Evolutionary conservation across 2,329 filamentous ascomycete species (phyloP), one percentile per base, ranked within the genome.

Genomic region (Cladosporium velox): DNA sequence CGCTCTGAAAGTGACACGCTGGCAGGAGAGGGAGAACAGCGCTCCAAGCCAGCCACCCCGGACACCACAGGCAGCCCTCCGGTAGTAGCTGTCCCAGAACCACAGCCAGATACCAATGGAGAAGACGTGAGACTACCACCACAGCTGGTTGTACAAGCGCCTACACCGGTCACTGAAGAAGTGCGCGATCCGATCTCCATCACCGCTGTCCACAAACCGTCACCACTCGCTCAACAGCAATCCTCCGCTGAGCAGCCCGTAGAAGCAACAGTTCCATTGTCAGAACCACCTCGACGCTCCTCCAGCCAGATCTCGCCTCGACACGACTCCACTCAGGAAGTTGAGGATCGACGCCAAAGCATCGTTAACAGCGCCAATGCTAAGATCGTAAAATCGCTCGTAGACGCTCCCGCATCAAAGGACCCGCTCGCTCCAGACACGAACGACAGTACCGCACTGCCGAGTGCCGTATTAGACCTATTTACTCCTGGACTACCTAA

Each of bases 351-450:
- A 65, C 73, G 74, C 65, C 79, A 80, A 70, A 80, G 78, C 32
- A 71, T 80, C 60, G 75, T 79, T 58, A 72, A 72, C 65, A 72
- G 72, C 70, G 72, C 79, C 69, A 78, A 81, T 79, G 77, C 77
- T 35, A 74, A 72, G 65, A 71, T 79, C 62, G 86, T 86, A 72
- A 83, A 80, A 68, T 84, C 84, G 12, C 79, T 88, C 58, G 81
- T 88, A 68, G 80, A 84, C 70, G 75, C 81, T 59, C 78, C 79
- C 32, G 74, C 80, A 62, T 68, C 65, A 10, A 60, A 71, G 18
- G 69, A 65, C 35, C 52, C 55, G 12, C 52, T 58, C 14, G 67
- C 74, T 24, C 70, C 73, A n/a, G 73, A 78, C 10, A 65, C 73
- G 59, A 65, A 69, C 71, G 69, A 75, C 74, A 71, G 70, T 74